Conservation (phyloP, 2,329 filamentous ascomycete genomes). For the Mycosphaerelloides madeirae region DNA sequence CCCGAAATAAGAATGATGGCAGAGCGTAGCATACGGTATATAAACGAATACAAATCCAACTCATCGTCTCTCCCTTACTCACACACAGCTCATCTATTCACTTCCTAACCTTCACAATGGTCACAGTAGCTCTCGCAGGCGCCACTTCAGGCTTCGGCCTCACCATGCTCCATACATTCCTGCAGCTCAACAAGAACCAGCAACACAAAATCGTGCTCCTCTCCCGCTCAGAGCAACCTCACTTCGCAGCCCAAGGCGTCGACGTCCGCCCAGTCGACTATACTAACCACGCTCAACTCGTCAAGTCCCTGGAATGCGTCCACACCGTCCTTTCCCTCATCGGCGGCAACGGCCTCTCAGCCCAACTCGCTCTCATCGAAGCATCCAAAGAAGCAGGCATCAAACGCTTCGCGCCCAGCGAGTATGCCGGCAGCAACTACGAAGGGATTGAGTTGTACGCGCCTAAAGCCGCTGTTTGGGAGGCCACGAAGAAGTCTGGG, state of each 20-base stretch:
- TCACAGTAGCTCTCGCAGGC: conserved; percentile 27
- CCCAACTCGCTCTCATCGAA: conserved; percentile 51
- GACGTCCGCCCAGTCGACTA: conserved; percentile 27
- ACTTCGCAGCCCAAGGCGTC: conserved; percentile 17
- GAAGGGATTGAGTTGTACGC: conserved; percentile 25
- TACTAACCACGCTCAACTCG: conserved; percentile 19
- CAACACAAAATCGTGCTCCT: conserved; percentile 25
- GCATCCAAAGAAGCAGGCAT: conserved; percentile 57
- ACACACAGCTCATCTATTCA: too few species aligned
- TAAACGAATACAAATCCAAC: too few species aligned
- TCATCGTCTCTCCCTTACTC: too few species aligned
- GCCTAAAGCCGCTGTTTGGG: conserved; percentile 25
- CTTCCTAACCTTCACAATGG: conserved; percentile 14
- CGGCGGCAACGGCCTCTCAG: conserved; percentile 19
- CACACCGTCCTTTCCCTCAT: conserved; percentile 31
- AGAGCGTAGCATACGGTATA: too few species aligned
- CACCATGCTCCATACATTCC: conserved; percentile 25
- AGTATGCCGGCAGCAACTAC: conserved; percentile 41
- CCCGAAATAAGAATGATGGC: too few species aligned
- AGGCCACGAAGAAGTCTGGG: conserved; percentile 17
- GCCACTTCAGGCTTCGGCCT: conserved; percentile 29
- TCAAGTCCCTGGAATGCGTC: conserved; percentile 21
- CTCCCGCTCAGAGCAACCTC: conserved; percentile 24
- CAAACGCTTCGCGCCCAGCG: conserved; percentile 56
- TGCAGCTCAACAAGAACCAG: conserved; percentile 15